Evolutionary conservation across 805 yeast genomes (phyloP), one percentile per base, ranked within the genome.

Genomic region (Saccharomycopsis babjevae): DNA sequence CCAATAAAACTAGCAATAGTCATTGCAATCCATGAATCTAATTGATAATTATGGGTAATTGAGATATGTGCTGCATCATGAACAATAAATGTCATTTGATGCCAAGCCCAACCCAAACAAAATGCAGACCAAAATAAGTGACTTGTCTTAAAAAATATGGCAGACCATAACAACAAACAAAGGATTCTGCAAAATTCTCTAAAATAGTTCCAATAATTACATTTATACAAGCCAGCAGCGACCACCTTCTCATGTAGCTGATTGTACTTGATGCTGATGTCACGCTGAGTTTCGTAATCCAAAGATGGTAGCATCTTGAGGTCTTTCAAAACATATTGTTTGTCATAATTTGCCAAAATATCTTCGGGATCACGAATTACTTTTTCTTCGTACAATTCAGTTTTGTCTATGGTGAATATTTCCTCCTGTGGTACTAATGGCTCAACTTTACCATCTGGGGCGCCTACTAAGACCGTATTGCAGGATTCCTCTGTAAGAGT

Each of bases 51-150:
- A 70, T 90, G 97, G 0, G 96, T 85, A 58, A 90, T 86, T 1
- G 90, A 80, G 15, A 88, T 79, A 70, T 90, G 97, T 5, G 96
- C 96, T 0, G 96, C 90, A 71, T 90, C 97, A 68, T 90, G 97
- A 0, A 86, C 97, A 58, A 89, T 84, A 70, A 90, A 90, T 1
- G 89, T 87, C 70, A 88, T 77, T 71, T 90, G 97, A 66, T 90
- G 97, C 97, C 97, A 90, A 8, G 86, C 88, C 54, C 83, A 68
- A 0, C 94, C 97, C 62, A 91, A 74, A 59, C 73, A 73, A 5
- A 84, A 61, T 0, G 94, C 96, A 66, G 91, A 83, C 30, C 78
- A 50, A 39, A 75, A 71, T 61, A 81, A 77, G 68, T 79, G 76
- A 18, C 73, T 70, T 13, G 71, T 61, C 62, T 78, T 77, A 64